A percentile compares a stretch with the other conserved stretches of the same genome.
Conservation (phyloP, 192 early-diverging fungal genomes). For the Rhizoclosmatium globosum region DNA sequence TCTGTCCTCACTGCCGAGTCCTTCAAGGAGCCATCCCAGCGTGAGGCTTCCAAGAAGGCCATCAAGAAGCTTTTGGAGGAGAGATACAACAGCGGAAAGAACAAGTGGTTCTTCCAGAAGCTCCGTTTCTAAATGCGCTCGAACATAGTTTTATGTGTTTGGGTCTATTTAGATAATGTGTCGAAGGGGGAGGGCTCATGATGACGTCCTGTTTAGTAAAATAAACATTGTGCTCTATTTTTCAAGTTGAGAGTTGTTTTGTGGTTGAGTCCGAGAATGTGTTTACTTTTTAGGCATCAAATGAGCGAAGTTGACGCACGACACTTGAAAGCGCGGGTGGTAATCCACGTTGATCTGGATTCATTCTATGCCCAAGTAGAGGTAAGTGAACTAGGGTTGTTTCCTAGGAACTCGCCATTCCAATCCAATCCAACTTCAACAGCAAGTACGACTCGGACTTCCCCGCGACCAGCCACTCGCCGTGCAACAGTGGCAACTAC, state of each 20-base stretch:
- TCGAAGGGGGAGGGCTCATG: neutral
- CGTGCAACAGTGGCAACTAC: conserved; percentile 91
- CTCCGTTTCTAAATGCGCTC: conserved; percentile 60
- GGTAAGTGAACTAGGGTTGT: conserved; percentile 8
- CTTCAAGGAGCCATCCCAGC: conserved; percentile 96
- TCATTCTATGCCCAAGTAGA: conserved; percentile 49
- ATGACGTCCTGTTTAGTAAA: neutral
- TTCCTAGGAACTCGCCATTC: neutral
- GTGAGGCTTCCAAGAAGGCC: conserved; percentile 88
- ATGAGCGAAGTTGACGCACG: neutral
- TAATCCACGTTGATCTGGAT: conserved; percentile 37
- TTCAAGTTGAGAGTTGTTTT: neutral
- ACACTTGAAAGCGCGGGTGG: neutral
- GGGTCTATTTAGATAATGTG: neutral
- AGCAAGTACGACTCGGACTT: conserved; percentile 69
- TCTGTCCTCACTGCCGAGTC: conserved; percentile 82
- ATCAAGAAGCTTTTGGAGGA: conserved; percentile 97
- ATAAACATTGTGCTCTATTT: neutral
- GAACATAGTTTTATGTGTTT: neutral
- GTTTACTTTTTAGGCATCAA: too few species aligned
- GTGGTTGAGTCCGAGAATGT: too few species aligned
- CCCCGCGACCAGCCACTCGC: conserved; percentile 73
- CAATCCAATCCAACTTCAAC: neutral
- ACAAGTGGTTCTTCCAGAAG: conserved; percentile 99
- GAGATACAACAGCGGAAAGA: conserved; percentile 98